A percentile compares a stretch with the other conserved stretches of the same genome.
Evolutionary conservation across 257 asterid species (phyloP).

Genomic region (Schizonepeta tenuifolia): DNA sequence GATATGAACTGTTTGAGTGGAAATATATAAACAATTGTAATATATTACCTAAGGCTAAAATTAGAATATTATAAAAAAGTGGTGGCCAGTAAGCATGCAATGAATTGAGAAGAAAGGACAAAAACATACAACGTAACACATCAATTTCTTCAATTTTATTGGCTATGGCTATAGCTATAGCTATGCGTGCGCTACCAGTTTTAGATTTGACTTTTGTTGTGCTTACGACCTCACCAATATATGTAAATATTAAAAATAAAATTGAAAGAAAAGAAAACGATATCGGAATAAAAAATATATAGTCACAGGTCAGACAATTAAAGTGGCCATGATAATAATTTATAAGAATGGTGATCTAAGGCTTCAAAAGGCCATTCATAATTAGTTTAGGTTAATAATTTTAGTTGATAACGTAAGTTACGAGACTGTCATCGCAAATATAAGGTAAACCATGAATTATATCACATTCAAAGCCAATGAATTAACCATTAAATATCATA

Average conservation of each 20-base stretch:
- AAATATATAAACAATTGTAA: background rate
- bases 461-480: background rate
- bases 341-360: constrained; percentile 15
- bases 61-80: constrained; percentile 27
- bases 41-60: constrained; percentile 17
- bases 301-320: constrained; percentile 24
- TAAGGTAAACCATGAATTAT: background rate
- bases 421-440: background rate
- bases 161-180: too few species aligned
- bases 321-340: constrained; percentile 17
- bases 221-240: constrained; percentile 20
- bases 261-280: background rate
- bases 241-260: background rate
- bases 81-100: constrained; percentile 50
- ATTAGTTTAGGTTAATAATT: background rate
- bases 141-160: constrained; percentile 11
- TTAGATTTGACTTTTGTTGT: constrained; percentile 36
- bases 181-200: background rate
- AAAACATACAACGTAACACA: constrained; percentile 37
- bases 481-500: too few species aligned
- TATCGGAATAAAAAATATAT: background rate
- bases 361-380: constrained; percentile 22
- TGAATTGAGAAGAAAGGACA: constrained; percentile 51
- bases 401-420: background rate
- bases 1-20: constrained; percentile 20